phyloP scores from a whole-genome alignment of 306 rosid species.

The Corylus avellana region DNA sequence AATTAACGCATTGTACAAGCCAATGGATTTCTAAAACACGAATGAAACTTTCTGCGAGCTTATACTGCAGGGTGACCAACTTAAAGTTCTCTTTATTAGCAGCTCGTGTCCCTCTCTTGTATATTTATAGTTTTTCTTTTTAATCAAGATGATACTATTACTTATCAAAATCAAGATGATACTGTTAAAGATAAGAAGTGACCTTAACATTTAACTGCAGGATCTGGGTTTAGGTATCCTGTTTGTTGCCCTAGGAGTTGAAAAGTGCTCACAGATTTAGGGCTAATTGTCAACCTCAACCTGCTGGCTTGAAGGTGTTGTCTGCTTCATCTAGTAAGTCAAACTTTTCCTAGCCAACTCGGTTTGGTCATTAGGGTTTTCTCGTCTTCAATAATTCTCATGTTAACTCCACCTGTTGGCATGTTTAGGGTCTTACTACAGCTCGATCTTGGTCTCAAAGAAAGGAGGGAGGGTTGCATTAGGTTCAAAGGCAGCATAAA shows the following conservation, averaged over 20 bases:
- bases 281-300: conserved; percentile 68
- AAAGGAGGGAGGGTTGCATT: conserved; percentile 34
- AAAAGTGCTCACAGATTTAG: conserved; percentile 72
- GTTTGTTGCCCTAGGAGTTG: conserved; percentile 89
- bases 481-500: conserved; percentile 31
- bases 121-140: conserved; percentile 23
- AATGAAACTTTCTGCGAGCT: conserved; percentile 31
- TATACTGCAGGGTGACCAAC: conserved; percentile 29
- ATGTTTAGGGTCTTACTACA: conserved; percentile 40
- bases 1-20: conserved; percentile 13
- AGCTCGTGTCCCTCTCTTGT: conserved; percentile 38
- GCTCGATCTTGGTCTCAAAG: conserved; percentile 29
- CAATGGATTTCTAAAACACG: conserved; percentile 27
- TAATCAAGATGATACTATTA: conserved; percentile 41
- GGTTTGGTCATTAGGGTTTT: conserved; percentile 54
- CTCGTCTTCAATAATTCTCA: conserved; percentile 44
- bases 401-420: conserved; percentile 43
- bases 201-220: conserved; percentile 82
- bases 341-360: conserved; percentile 51
- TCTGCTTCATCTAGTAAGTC: conserved; percentile 79
- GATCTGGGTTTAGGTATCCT: conserved; percentile 85
- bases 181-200: conserved; percentile 57
- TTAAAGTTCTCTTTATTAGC: conserved; percentile 34
- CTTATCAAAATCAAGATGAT: conserved; percentile 28
- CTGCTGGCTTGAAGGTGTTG: conserved; percentile 71